Evolutionary conservation across 179 eudicot species (phyloP).

Genomic region (Dionaea muscipula): DNA sequence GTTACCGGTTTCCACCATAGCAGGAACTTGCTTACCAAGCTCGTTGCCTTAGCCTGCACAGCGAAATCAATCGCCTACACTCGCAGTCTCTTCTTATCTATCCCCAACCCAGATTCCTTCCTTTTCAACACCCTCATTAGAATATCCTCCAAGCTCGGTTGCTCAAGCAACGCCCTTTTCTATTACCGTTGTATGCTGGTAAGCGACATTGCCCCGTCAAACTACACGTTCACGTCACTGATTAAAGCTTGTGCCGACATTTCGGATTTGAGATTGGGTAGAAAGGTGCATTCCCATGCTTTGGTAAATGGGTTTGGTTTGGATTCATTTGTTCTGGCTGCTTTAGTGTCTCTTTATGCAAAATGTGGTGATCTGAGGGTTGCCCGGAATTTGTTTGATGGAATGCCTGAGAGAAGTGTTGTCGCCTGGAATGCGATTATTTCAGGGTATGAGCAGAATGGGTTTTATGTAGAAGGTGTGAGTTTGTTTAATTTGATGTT

Average conservation of each 20-base stretch:
- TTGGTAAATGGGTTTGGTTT: conserved; percentile 18
- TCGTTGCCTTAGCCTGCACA: conserved; percentile 18
- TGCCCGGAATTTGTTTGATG: conserved; percentile 28
- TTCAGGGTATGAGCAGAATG: conserved; percentile 34
- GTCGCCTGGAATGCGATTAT: conserved; percentile 36
- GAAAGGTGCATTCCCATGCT: conserved; percentile 21
- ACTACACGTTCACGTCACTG: conserved; percentile 22
- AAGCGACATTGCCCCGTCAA: conserved; percentile 11
- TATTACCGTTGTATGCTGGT: conserved; percentile 22
- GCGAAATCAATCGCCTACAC: conserved; percentile 17
- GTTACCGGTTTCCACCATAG: conserved; percentile 13
- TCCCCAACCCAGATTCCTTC: conserved; percentile 24
- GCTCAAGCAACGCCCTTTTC: conserved; percentile 17
- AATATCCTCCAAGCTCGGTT: conserved; percentile 17
- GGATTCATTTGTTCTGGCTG: conserved; percentile 26
- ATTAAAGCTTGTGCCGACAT: conserved; percentile 22
- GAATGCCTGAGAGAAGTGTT: conserved; percentile 24
- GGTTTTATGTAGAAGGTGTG: conserved; percentile 21
- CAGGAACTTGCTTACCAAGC: conserved; percentile 23
- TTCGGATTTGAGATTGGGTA: conserved; percentile 14
- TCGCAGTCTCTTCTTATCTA: conserved; percentile 23
- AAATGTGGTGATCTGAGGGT: conserved; percentile 18
- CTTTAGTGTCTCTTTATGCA: conserved; percentile 20
- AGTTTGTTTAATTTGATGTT: conserved; percentile 24
- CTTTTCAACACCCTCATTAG: conserved; percentile 28